Percentiles rank a stretch among this genome's conserved stretches.
These are phyloP conservation scores for Phytophthora meadii DNA, from an alignment of 352 stramenopile genomes.

Conservation along the genomic window DNA sequence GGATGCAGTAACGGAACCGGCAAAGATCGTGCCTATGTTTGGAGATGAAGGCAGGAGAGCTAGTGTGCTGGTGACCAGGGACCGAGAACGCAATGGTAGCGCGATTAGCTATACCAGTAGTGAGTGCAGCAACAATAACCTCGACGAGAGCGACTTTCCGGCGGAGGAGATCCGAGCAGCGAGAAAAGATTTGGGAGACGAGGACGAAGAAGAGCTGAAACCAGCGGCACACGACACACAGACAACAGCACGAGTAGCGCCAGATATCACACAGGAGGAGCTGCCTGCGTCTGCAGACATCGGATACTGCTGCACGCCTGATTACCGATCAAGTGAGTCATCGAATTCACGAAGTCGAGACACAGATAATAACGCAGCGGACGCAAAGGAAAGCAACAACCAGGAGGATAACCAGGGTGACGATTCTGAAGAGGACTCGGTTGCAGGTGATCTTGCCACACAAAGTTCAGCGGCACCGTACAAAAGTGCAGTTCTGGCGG, in stretches of 20 bases:
- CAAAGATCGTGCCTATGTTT: constrained; percentile 40
- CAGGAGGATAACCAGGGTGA: constrained; percentile 39
- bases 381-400: constrained; percentile 30
- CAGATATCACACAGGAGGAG: constrained; percentile 18
- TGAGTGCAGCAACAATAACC: constrained; percentile 45
- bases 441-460: constrained; percentile 21
- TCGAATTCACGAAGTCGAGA: constrained; percentile 15
- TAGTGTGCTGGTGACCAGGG: constrained; percentile 21
- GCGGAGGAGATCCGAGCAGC: constrained; percentile 42
- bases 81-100: constrained; percentile 31
- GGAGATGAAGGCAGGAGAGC: constrained; percentile 35
- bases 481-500: constrained; percentile 31
- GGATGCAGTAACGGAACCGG: constrained; percentile 28
- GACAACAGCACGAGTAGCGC: constrained; percentile 9
- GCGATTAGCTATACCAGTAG: constrained; percentile 44
- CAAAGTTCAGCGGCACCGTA: constrained; percentile 37
- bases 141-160: constrained; percentile 33
- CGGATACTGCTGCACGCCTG: constrained; percentile 32
- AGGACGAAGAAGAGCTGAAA: constrained; percentile 29
- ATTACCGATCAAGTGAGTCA: constrained; percentile 26
- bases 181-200: constrained; percentile 28
- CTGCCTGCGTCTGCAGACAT: not conserved
- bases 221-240: constrained; percentile 12
- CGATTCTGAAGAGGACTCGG: constrained; percentile 31
- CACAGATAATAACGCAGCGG: constrained; percentile 28